These are phyloP conservation scores for Sonneratia alba DNA, from an alignment of 345 rosid genomes.

Conservation along the genomic window DNA sequence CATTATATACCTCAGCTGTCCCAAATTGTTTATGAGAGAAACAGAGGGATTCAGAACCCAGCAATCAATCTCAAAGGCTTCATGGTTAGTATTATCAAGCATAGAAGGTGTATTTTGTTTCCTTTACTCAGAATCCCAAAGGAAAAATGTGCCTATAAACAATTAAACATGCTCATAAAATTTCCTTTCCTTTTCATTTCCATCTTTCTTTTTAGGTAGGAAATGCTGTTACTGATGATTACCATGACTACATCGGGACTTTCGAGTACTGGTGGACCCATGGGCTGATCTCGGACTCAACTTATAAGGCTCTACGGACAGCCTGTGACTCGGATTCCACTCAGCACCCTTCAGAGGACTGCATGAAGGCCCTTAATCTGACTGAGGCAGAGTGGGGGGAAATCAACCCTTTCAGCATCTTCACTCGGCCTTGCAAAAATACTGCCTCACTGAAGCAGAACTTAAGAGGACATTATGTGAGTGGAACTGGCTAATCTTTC, in stretches of 20 bases:
- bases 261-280: constrained; percentile 98
- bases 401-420: constrained; percentile 85
- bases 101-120: not conserved
- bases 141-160: not conserved
- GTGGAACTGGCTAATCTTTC: constrained; percentile 4
- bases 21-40: constrained; percentile 54
- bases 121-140: not conserved
- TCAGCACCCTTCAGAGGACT: constrained; percentile 57
- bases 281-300: constrained; percentile 91
- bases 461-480: constrained; percentile 66
- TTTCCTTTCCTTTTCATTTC: not conserved
- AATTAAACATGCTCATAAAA: not conserved
- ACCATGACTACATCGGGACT: constrained; percentile 69
- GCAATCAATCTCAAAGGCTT: constrained; percentile 85
- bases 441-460: constrained; percentile 43
- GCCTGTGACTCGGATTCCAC: constrained; percentile 52
- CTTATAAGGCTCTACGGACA: constrained; percentile 43
- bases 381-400: constrained; percentile 64
- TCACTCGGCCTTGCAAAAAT: constrained; percentile 58
- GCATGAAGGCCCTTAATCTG: constrained; percentile 41
- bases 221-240: constrained; percentile 90
- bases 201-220: constrained; percentile 48
- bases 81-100: constrained; percentile 40
- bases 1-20: constrained; percentile 97
- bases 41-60: constrained; percentile 57